Base-by-base conservation (phyloP, 2,329 filamentous ascomycete genomes). In the Xylaria sp. region DNA sequence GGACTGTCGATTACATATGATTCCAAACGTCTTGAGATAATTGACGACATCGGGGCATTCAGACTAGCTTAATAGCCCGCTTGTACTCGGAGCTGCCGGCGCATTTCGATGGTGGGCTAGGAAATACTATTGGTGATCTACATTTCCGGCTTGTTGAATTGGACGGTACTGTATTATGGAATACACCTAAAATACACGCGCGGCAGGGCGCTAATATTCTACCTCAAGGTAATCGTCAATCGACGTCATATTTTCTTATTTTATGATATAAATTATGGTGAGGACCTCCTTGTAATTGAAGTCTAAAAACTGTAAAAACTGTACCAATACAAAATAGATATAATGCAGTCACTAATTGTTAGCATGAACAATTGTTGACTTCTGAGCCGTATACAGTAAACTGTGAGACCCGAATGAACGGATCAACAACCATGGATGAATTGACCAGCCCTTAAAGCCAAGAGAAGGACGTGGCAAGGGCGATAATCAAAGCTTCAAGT, bases 121-220 rank as follows among this genome's bases (percentile, higher is more conserved):
- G 8, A 61, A 51, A 51, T 17, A 27, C n/a, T 27, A 11, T 42
- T 17, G 11, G 39, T 42, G 17, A 5, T 14, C 11, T 24, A 11
- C 19, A 14, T 34, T 30, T 12, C 11, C 11, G 24, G 4, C 36
- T 47, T 14, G 39, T 24, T 32, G 48, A 55, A 24, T 39, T 11
- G 17, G 3, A 34, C 19, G 24, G 21, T 47, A 19, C 27, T 14
- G 48, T 48, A 17, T 21, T 9, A n/a, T 17, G 24, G n/a, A 34
- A 7, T 32, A n/a, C 8, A 17, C 24, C 24, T n/a, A 32, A 12
- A 30, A 39, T 61, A 53, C 48, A 51, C 47, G 47, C 58, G 58
- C 58, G 47, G n/a, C 42, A 39, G 34, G 39, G 57, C 57, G 45
- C 45, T 51, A 50, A 60, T 47, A n/a, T 47, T 14, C 42, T 5